Conservation (phyloP, 257 asterid genomes). For the Gynochthodes officinalis region DNA sequence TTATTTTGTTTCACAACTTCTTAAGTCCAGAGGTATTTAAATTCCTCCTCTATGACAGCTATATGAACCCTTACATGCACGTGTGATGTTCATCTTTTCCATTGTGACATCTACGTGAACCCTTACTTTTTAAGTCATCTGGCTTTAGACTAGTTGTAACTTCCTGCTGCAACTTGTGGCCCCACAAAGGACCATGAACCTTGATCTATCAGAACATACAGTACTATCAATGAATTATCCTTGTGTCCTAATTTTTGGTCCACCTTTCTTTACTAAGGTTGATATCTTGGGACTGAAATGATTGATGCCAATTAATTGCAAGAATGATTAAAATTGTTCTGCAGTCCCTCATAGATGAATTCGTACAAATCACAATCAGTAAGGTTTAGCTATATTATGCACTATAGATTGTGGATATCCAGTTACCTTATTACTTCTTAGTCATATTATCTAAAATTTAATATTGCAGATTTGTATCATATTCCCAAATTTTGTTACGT, state of each 20-base stretch:
- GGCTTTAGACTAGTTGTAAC: not conserved
- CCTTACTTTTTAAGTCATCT: not conserved
- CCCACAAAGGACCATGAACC: not conserved
- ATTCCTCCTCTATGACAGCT: too few species aligned
- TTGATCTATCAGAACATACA: not conserved
- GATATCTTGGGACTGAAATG: not conserved
- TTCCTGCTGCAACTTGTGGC: not conserved
- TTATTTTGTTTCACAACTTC: conserved; percentile 64
- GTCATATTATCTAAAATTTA: not conserved
- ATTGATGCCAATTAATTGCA: too few species aligned
- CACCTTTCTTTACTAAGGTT: not conserved
- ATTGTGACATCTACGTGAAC: not conserved
- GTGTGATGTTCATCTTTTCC: not conserved
- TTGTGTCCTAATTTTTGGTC: too few species aligned
- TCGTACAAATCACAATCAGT: not conserved
- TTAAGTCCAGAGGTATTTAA: conserved; percentile 66
- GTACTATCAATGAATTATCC: not conserved
- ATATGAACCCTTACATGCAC: too few species aligned
- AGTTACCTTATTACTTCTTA: not conserved
- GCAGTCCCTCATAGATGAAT: not conserved
- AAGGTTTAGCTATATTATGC: not conserved
- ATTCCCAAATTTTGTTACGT: not conserved
- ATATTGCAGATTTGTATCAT: not conserved
- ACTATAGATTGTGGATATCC: not conserved
- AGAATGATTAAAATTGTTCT: not conserved